A percentile compares a stretch with the other conserved stretches of the same genome.
phyloP scores from a whole-genome alignment of 2,329 filamentous ascomycete genomes.

The Fusarium humuli region DNA sequence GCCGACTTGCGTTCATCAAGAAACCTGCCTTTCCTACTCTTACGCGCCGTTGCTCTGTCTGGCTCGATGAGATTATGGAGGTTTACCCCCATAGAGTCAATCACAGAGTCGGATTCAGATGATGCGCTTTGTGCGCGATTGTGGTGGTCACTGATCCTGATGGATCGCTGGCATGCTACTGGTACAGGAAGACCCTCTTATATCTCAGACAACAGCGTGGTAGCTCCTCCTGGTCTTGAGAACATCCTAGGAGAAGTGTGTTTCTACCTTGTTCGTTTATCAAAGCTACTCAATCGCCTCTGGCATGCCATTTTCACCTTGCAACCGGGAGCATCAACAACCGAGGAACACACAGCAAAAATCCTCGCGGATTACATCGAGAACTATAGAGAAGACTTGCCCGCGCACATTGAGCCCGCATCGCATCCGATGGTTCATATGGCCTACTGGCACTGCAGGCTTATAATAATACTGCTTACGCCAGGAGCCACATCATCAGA shows the following conservation, averaged over 20 bases:
- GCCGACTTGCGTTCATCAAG: slow-evolving; percentile 66
- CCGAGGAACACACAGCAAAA: slow-evolving; percentile 50
- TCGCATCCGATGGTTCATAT: slow-evolving; percentile 70
- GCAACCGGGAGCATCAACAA: slow-evolving; percentile 51
- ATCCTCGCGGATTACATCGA: slow-evolving; percentile 60
- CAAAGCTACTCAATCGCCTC: slow-evolving; percentile 63
- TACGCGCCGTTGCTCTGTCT: slow-evolving; percentile 72
- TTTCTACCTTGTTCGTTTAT: slow-evolving; percentile 74
- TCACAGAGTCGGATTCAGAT: slow-evolving; percentile 68
- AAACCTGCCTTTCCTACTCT: slow-evolving; percentile 65
- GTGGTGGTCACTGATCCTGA: slow-evolving; percentile 78
- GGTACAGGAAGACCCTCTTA: slow-evolving; percentile 71
- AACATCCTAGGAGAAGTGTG: slow-evolving; percentile 70
- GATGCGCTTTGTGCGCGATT: slow-evolving; percentile 71
- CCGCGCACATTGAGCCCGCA: slow-evolving; percentile 64
- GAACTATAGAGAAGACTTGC: slow-evolving; percentile 73
- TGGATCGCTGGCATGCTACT: slow-evolving; percentile 80
- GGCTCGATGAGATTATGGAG: slow-evolving; percentile 71
- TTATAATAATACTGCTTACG: slow-evolving; percentile 71
- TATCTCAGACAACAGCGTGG: slow-evolving; percentile 71
- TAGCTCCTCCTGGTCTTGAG: slow-evolving; percentile 70
- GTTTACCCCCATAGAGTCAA: slow-evolving; percentile 56
- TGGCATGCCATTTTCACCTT: slow-evolving; percentile 54
- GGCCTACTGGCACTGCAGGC: slow-evolving; percentile 76
- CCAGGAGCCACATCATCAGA: slow-evolving; percentile 66